phyloP scores from a whole-genome alignment of 257 asterid genomes.

The Knoxia roxburghii region DNA sequence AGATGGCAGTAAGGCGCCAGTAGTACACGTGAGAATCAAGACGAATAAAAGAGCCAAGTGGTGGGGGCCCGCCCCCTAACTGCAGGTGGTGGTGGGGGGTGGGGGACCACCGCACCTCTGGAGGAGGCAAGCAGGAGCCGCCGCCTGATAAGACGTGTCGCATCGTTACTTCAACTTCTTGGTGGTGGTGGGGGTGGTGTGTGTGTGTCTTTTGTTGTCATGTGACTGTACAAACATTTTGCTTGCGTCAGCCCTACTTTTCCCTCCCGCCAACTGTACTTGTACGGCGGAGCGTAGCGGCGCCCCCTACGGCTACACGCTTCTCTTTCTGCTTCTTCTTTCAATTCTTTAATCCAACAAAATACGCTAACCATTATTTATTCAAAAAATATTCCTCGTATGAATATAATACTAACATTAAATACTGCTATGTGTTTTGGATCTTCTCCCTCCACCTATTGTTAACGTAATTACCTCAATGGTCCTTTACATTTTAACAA shows the following conservation, averaged over 20 bases:
- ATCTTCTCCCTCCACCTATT: too few species aligned
- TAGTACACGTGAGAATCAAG: slow-evolving; percentile 15
- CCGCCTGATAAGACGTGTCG: slow-evolving; percentile 70
- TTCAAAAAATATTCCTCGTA: background rate
- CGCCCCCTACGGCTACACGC: slow-evolving; percentile 47
- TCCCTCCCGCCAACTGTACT: background rate
- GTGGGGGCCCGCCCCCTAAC: too few species aligned
- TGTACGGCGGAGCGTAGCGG: slow-evolving; percentile 58
- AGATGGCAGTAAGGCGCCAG: background rate
- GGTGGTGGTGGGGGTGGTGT: slow-evolving; percentile 13
- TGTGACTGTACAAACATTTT: slow-evolving; percentile 16
- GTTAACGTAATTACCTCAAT: too few species aligned
- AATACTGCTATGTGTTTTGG: too few species aligned
- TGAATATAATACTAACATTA: background rate
- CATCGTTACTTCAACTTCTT: too few species aligned
- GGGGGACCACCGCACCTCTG: background rate
- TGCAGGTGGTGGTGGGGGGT: background rate
- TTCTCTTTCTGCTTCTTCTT: too few species aligned
- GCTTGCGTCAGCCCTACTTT: slow-evolving; percentile 60
- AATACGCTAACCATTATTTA: too few species aligned
- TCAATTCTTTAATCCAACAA: background rate
- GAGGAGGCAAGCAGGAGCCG: slow-evolving; percentile 45
- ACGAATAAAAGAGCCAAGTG: slow-evolving; percentile 1
- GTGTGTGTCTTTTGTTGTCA: slow-evolving; percentile 25
- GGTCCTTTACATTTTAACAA: too few species aligned